Percentiles rank a stretch among this genome's conserved stretches.
Evolutionary conservation across 2,329 filamentous ascomycete genomes (phyloP).

Genomic region (Alternaria gaisen): DNA sequence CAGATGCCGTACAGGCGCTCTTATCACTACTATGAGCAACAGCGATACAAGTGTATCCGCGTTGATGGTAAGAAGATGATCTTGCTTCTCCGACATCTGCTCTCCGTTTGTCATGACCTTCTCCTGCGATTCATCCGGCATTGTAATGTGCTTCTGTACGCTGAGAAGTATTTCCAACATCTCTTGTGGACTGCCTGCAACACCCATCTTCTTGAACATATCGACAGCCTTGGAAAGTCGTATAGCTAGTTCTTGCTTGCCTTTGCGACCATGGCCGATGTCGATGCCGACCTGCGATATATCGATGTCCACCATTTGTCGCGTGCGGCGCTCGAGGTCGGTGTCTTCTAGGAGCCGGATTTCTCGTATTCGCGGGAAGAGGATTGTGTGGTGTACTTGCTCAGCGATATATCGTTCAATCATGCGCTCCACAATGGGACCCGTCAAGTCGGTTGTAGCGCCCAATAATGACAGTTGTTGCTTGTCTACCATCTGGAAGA

Average conservation of each 20-base stretch:
- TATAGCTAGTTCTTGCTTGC: slow-evolving; percentile 81
- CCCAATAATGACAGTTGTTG: slow-evolving; percentile 91
- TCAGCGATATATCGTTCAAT: slow-evolving; percentile 96
- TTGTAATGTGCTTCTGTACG: slow-evolving; percentile 84
- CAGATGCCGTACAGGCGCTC: slow-evolving; percentile 85
- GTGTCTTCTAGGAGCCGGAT: slow-evolving; percentile 83
- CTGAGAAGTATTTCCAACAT: slow-evolving; percentile 84
- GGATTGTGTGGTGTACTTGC: slow-evolving; percentile 82
- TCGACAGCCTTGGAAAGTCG: slow-evolving; percentile 82
- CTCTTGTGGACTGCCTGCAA: slow-evolving; percentile 81
- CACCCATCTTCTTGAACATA: slow-evolving; percentile 85
- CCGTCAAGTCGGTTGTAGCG: slow-evolving; percentile 91
- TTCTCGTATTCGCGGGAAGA: slow-evolving; percentile 83
- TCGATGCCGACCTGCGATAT: slow-evolving; percentile 92
- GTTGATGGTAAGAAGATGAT: slow-evolving; percentile 71
- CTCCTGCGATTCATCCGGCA: slow-evolving; percentile 55
- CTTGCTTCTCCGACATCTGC: slow-evolving; percentile 60
- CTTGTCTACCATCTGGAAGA: slow-evolving; percentile 96
- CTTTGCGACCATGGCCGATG: slow-evolving; percentile 78
- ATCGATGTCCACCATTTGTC: slow-evolving; percentile 92
- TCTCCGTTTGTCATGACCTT: slow-evolving; percentile 34
- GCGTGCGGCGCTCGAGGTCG: slow-evolving; percentile 87
- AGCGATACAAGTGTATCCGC: slow-evolving; percentile 94
- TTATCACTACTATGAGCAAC: slow-evolving; percentile 89
- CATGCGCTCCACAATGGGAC: slow-evolving; percentile 87